Conservation (phyloP, 1,284 basidiomycete genomes). For the Vanrija sp. region DNA sequence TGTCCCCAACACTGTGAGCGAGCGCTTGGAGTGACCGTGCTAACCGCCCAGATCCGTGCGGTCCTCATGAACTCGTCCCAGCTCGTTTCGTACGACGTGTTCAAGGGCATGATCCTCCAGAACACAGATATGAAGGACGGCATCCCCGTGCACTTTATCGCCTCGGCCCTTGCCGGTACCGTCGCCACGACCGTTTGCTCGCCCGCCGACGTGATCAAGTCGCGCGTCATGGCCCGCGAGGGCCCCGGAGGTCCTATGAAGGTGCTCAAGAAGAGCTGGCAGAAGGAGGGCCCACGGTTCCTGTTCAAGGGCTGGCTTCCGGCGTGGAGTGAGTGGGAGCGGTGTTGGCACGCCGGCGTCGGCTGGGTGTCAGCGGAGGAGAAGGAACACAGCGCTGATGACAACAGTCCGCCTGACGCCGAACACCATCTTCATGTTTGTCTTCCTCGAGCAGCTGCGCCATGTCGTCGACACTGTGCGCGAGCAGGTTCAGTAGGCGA, state of each 20-base stretch:
- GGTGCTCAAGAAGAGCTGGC: slow-evolving; percentile 25
- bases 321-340: slow-evolving; percentile 48
- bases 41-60: slow-evolving; percentile 45
- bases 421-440: slow-evolving; percentile 50
- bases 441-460: slow-evolving; percentile 48
- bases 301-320: slow-evolving; percentile 57
- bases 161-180: slow-evolving; percentile 53
- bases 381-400: background rate
- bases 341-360: background rate
- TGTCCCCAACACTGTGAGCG: slow-evolving; percentile 52
- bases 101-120: slow-evolving; percentile 52
- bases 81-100: slow-evolving; percentile 54
- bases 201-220: slow-evolving; percentile 54
- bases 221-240: slow-evolving; percentile 51
- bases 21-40: background rate
- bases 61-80: slow-evolving; percentile 55
- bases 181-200: slow-evolving; percentile 55
- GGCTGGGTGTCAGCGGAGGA: too few relatives aligned
- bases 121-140: slow-evolving; percentile 50
- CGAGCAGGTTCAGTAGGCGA: background rate
- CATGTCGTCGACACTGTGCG: slow-evolving; percentile 35
- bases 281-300: slow-evolving; percentile 50
- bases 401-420: slow-evolving; percentile 49
- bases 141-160: slow-evolving; percentile 51
- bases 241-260: slow-evolving; percentile 25